Evolutionary conservation across 805 yeast genomes (phyloP).

Genomic region (Kazachstania martiniae): DNA sequence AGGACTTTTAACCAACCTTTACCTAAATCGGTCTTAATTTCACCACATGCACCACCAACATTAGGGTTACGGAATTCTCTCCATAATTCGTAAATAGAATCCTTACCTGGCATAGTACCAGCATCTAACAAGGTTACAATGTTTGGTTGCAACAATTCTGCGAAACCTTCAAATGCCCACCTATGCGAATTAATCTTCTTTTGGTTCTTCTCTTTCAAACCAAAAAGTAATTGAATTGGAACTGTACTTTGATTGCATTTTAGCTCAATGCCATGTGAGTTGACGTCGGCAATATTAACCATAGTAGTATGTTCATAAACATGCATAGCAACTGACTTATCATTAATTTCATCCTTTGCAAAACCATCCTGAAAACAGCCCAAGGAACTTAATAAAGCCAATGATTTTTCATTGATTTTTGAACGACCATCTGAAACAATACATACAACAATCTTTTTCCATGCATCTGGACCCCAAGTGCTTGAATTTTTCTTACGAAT

Average conservation of each 20-base stretch:
- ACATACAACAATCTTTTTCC: slow-evolving; percentile 89
- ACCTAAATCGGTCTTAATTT: slow-evolving; percentile 80
- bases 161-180: slow-evolving; percentile 93
- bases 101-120: slow-evolving; percentile 83
- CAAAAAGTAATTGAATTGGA: slow-evolving; percentile 83
- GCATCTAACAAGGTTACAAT: slow-evolving; percentile 83
- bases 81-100: slow-evolving; percentile 85
- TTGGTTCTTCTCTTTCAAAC: slow-evolving; percentile 80
- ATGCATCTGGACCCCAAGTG: slow-evolving; percentile 90
- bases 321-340: slow-evolving; percentile 71
- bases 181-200: slow-evolving; percentile 91
- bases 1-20: slow-evolving; percentile 40
- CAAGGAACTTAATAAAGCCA: slow-evolving; percentile 69
- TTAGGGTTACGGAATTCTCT: slow-evolving; percentile 64
- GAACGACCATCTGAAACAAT: slow-evolving; percentile 88
- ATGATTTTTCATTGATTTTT: slow-evolving; percentile 68
- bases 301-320: slow-evolving; percentile 89
- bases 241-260: slow-evolving; percentile 37
- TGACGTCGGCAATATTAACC: slow-evolving; percentile 67
- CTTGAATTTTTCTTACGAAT: slow-evolving; percentile 52
- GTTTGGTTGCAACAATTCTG: slow-evolving; percentile 69
- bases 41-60: slow-evolving; percentile 98
- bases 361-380: slow-evolving; percentile 95
- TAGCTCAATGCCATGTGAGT: slow-evolving; percentile 53
- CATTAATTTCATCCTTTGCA: slow-evolving; percentile 85